Percentiles rank a stretch among this genome's conserved stretches.
These are phyloP conservation scores for Pseudogymnoascus sp. DNA, from an alignment of 2,329 filamentous ascomycete genomes.

Conservation along the genomic window DNA sequence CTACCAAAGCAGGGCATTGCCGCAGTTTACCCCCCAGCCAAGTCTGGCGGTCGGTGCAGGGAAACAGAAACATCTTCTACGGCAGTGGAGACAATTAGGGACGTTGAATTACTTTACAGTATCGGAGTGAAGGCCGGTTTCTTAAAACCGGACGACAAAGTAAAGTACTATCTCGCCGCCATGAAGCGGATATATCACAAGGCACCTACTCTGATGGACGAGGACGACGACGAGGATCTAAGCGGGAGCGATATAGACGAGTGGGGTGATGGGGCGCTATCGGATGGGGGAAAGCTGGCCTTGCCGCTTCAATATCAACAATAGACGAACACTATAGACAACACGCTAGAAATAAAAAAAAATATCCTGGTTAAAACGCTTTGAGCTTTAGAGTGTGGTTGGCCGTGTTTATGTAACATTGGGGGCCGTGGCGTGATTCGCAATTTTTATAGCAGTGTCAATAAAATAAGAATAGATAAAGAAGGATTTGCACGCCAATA, in stretches of 20 bases:
- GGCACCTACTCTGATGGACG: background rate
- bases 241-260: background rate
- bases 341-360: background rate
- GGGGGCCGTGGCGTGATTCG: background rate
- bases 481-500: background rate
- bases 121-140: background rate
- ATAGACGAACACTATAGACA: background rate
- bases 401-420: background rate
- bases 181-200: background rate
- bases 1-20: background rate
- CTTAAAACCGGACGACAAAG: background rate
- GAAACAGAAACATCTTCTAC: background rate
- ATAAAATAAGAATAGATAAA: background rate
- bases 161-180: background rate
- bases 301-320: background rate
- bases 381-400: background rate
- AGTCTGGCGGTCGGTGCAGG: background rate
- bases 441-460: background rate
- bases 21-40: background rate
- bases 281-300: background rate
- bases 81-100: background rate
- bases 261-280: background rate
- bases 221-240: background rate
- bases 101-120: slow-evolving; percentile 1
- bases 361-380: background rate